Conservation (phyloP, 306 rosid genomes). For the Canavalia gladiata region DNA sequence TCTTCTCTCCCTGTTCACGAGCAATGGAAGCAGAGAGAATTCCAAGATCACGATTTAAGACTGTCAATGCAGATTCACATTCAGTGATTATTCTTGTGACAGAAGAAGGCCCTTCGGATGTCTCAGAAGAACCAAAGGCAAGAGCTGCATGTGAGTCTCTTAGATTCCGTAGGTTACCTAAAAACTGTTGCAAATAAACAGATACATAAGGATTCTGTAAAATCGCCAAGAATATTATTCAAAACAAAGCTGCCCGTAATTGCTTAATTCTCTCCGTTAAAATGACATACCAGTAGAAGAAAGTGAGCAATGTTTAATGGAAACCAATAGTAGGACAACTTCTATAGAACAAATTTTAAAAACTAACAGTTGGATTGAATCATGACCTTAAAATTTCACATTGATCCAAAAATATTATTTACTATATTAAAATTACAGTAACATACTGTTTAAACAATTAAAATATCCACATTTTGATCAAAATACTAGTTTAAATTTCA, state of each 20-base stretch:
- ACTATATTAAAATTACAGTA: not conserved
- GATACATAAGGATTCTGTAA: not conserved
- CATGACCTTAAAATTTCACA: not conserved
- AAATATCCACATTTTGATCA: slow-evolving; percentile 2
- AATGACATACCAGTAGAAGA: slow-evolving; percentile 3
- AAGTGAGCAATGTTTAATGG: not conserved
- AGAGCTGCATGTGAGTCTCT: slow-evolving; percentile 94
- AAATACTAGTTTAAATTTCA: not conserved
- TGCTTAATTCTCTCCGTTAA: slow-evolving; percentile 7
- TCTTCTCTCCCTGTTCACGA: slow-evolving; percentile 75
- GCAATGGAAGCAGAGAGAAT: slow-evolving; percentile 96
- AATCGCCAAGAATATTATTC: slow-evolving; percentile 22
- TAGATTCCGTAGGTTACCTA: slow-evolving; percentile 87
- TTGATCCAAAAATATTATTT: not conserved
- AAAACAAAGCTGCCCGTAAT: slow-evolving; percentile 19
- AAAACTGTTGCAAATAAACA: slow-evolving; percentile 65
- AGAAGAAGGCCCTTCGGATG: slow-evolving; percentile 88
- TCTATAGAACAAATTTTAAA: not conserved
- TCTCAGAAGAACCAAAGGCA: slow-evolving; percentile 87
- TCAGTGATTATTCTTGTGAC: slow-evolving; percentile 88
- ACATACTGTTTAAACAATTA: not conserved
- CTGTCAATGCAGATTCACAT: slow-evolving; percentile 87
- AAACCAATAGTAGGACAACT: slow-evolving; percentile 4
- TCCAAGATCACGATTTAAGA: slow-evolving; percentile 89
- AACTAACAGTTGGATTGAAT: not conserved